phyloP scores from a whole-genome alignment of 306 rosid genomes.

The Quillaja saponaria region DNA sequence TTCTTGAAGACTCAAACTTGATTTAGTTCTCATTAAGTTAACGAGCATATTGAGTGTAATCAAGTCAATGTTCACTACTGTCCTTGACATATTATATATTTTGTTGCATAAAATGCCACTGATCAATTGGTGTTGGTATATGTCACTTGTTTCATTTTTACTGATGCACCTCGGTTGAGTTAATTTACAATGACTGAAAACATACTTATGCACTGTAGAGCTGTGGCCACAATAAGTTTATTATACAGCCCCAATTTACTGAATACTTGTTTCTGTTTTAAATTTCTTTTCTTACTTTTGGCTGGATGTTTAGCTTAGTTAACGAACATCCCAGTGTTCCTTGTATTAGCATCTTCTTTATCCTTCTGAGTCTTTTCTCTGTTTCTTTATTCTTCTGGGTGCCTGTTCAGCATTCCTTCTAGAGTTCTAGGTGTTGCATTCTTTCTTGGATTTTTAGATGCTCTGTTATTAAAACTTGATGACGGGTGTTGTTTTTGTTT shows the following conservation, averaged over 20 bases:
- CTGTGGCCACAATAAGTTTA: neutral
- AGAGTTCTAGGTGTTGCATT: too few species aligned
- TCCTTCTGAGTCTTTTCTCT: too few species aligned
- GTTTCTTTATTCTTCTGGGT: too few species aligned
- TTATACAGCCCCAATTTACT: neutral
- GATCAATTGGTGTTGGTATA: slow-evolving; percentile 21
- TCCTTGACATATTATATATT: neutral
- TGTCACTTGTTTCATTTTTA: slow-evolving; percentile 17
- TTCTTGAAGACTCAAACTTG: slow-evolving; percentile 34
- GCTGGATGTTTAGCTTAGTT: too few species aligned
- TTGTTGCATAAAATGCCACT: slow-evolving; percentile 18
- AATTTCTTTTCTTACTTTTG: too few species aligned
- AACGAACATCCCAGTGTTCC: too few species aligned
- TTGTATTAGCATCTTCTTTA: too few species aligned
- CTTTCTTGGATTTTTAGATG: too few species aligned
- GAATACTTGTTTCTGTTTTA: neutral
- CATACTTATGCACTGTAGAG: neutral
- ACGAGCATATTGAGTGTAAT: slow-evolving; percentile 11
- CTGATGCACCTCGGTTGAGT: neutral
- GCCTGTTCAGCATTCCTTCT: too few species aligned
- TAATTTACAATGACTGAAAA: slow-evolving; percentile 8
- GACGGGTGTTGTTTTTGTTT: too few species aligned
- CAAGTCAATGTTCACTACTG: slow-evolving; percentile 25
- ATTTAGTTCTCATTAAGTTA: neutral
- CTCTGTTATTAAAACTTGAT: too few species aligned